These are phyloP conservation scores for Ceriops decandra DNA, from an alignment of 345 rosid species.

Conservation along the genomic window DNA sequence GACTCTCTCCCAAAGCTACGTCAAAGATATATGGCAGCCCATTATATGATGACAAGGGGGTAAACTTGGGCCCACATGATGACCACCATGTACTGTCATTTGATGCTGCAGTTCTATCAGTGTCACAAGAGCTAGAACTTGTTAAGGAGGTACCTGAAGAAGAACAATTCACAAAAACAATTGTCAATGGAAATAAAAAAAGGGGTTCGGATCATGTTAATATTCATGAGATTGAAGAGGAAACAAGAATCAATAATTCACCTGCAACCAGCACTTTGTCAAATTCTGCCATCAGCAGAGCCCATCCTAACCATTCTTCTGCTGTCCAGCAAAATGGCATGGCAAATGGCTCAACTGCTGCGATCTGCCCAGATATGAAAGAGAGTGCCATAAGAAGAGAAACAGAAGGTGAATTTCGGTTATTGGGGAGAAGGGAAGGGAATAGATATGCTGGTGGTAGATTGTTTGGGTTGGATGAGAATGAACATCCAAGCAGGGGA, in stretches of 20 bases:
- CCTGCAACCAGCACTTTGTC: conserved; percentile 19
- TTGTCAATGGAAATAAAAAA: conserved; percentile 15
- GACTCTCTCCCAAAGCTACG: conserved; percentile 54
- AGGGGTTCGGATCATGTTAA: conserved; percentile 22
- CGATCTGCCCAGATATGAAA: conserved; percentile 52
- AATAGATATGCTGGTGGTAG: conserved; percentile 66
- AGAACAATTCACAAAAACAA: conserved; percentile 36
- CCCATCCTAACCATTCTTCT: conserved; percentile 29
- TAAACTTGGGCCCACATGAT: conserved; percentile 34
- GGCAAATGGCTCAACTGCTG: conserved; percentile 52
- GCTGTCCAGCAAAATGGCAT: conserved; percentile 24
- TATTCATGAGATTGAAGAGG: conserved; percentile 74
- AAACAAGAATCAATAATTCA: conserved; percentile 36
- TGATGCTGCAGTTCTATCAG: conserved; percentile 91
- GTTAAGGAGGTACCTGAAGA: conserved; percentile 53
- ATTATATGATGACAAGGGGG: conserved; percentile 51
- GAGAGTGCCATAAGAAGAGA: conserved; percentile 99
- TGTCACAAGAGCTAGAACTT: conserved; percentile 66
- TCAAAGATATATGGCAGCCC: conserved; percentile 68
- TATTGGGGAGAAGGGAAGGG: conserved; percentile 85
- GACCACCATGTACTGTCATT: conserved; percentile 71
- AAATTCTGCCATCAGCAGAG: conserved; percentile 27
- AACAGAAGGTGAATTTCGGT: conserved; percentile 97
- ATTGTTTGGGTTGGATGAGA: conserved; percentile 66
- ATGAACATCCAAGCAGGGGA: conserved; percentile 71